A percentile compares a stretch with the other conserved stretches of the same genome.
Evolutionary conservation across 192 early-diverging fungal genomes (phyloP).

Genomic region (Diversispora eburnea): DNA sequence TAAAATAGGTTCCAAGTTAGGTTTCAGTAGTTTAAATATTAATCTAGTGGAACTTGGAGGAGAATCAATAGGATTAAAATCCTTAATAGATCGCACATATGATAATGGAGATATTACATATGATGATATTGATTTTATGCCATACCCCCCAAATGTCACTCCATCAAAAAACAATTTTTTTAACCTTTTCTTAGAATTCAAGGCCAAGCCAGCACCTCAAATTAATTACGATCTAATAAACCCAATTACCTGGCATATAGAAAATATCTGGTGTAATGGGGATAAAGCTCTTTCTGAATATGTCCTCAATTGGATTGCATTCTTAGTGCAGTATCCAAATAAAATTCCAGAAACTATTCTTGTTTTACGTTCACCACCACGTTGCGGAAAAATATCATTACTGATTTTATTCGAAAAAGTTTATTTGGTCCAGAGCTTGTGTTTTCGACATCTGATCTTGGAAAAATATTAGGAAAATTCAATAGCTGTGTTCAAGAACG

Average conservation of each 20-base stretch:
- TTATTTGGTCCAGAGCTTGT: not conserved
- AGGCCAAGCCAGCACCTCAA: not conserved
- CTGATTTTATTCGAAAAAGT: not conserved
- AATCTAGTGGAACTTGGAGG: slow-evolving; percentile 17
- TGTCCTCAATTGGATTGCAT: not conserved
- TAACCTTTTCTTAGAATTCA: slow-evolving; percentile 12
- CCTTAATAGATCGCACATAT: slow-evolving; percentile 1
- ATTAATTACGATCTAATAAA: slow-evolving; percentile 15
- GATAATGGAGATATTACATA: not conserved
- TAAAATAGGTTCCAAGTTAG: slow-evolving; percentile 3
- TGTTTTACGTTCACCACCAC: not conserved
- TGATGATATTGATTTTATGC: slow-evolving; percentile 16
- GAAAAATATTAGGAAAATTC: not conserved
- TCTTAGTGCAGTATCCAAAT: not conserved
- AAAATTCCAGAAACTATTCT: not conserved
- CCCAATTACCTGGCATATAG: slow-evolving; percentile 3
- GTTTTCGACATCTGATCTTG: not conserved
- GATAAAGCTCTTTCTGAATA: not conserved
- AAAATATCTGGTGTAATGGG: slow-evolving; percentile 5
- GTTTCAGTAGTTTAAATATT: not conserved
- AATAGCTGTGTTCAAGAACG: not conserved
- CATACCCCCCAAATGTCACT: not conserved
- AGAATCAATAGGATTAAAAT: slow-evolving; percentile 7
- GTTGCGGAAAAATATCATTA: slow-evolving; percentile 8
- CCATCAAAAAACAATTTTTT: slow-evolving; percentile 9